Percentiles rank a stretch among this genome's conserved stretches.
These are phyloP conservation scores for Xylaria scruposa DNA, from an alignment of 495 filamentous ascomycete species.

Conservation along the genomic window DNA sequence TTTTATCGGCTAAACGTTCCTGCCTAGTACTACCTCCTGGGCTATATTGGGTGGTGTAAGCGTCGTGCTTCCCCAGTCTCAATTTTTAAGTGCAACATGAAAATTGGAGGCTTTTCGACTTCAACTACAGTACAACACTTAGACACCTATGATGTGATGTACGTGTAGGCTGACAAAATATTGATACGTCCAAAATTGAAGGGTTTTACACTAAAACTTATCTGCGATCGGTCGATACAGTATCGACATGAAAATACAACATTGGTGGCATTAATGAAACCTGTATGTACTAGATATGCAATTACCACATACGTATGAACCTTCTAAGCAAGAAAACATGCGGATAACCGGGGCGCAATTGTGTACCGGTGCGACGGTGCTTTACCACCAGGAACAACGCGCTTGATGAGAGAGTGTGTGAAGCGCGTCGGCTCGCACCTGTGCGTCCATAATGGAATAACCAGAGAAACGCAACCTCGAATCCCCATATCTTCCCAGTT, in stretches of 20 bases:
- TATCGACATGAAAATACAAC: neutral
- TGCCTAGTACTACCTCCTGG: conserved; percentile 10
- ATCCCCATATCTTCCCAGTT: neutral
- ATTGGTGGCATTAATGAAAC: neutral
- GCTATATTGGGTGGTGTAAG: neutral
- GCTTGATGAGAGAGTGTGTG: neutral
- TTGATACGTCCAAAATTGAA: neutral
- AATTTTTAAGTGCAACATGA: conserved; percentile 10
- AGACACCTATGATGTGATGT: neutral
- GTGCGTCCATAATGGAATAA: neutral
- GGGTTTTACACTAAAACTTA: neutral
- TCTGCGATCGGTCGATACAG: neutral
- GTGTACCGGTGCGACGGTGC: neutral
- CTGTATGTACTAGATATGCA: conserved; percentile 4
- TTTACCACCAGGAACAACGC: neutral
- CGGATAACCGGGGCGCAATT: neutral
- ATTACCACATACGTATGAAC: neutral
- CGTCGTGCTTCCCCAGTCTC: neutral
- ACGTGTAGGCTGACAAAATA: neutral
- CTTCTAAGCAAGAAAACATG: neutral
- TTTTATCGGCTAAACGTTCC: conserved; percentile 20
- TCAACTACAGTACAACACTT: neutral
- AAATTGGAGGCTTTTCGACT: conserved; percentile 1
- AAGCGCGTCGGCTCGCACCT: neutral
- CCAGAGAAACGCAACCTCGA: neutral